phyloP scores from a whole-genome alignment of 2,329 filamentous ascomycete species.

The Diaporthe sp. region DNA sequence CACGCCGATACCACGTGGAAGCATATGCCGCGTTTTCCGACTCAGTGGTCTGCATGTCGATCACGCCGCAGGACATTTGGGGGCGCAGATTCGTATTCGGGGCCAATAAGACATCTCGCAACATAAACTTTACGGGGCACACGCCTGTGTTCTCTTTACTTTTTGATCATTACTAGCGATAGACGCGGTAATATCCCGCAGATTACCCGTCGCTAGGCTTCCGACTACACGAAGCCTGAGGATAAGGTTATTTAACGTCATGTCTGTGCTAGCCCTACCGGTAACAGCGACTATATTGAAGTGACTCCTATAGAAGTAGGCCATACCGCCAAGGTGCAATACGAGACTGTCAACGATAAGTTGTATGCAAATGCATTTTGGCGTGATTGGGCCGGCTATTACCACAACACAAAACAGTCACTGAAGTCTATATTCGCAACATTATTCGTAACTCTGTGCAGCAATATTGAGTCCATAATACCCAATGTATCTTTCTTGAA shows the following conservation, averaged over 20 bases:
- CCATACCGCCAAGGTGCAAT: neutral
- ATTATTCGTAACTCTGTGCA: neutral
- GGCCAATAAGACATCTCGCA: neutral
- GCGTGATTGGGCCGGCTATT: neutral
- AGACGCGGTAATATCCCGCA: neutral
- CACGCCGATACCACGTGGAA: neutral
- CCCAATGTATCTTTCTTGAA: no score
- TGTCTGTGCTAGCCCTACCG: neutral
- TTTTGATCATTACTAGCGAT: neutral
- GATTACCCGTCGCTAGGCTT: neutral
- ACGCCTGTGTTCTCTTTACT: neutral
- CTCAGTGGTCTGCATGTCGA: conserved; percentile 19
- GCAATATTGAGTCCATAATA: no score
- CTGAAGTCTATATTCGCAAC: neutral
- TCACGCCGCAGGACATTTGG: neutral
- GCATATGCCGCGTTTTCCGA: neutral
- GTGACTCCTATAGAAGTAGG: no score
- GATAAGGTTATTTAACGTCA: no score
- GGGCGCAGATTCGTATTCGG: no score
- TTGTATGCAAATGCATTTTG: neutral
- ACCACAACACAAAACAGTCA: no score
- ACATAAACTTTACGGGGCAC: neutral
- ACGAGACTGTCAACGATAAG: neutral
- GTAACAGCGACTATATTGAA: neutral
- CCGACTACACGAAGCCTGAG: neutral